Evolutionary conservation across 1,284 basidiomycete genomes (phyloP), one percentile per base, ranked within the genome.

Genomic region (Schizophyllum amplum): DNA sequence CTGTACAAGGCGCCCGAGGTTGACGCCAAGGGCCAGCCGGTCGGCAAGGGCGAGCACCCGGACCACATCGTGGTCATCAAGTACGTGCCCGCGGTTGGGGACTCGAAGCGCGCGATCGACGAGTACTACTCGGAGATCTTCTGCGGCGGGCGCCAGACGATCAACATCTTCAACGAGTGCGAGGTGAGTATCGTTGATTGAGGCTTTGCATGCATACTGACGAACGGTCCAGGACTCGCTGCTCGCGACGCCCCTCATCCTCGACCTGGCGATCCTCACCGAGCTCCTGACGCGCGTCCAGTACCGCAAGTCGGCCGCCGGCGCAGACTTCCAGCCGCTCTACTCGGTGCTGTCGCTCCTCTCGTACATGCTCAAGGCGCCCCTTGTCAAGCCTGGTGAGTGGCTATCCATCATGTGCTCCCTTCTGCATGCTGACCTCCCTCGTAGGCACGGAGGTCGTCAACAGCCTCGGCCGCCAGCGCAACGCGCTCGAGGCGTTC

Each of bases 21-120:
- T n/a, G 77, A 76, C 22, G 69, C 75, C 33, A 84, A 86, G 68
- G 87, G 86, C 63, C 73, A 78, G 50, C 82, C 86, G 69, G 78
- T 79, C 27, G 79, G 77, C 60, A 91, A 92, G 74, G 91, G 91
- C 67, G 93, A 95, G 74, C 94, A 98, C 72, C 96, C 96, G 24
- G 96, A 98, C 74, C 97, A 98, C 73, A 85, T 96, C 68, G 90
- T 98, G 59, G 94, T 98, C 60, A 94, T 94, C 82, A 94, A 95
- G 79, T 93, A 94, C 62, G 84, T 93, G 15, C 92, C 91, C 25
- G 92, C 94, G 46, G 95, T 98, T 53, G 94, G 95, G 53, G 97
- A 99, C 77, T 94, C 92, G 64, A 97, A 94, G 83, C 84, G 93
- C 56, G 96, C 96, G 50, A 94, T 99, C 78, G 96, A 98, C 75